phyloP scores from a whole-genome alignment of 2,329 filamentous ascomycete genomes.

The Aspergillus persii region DNA sequence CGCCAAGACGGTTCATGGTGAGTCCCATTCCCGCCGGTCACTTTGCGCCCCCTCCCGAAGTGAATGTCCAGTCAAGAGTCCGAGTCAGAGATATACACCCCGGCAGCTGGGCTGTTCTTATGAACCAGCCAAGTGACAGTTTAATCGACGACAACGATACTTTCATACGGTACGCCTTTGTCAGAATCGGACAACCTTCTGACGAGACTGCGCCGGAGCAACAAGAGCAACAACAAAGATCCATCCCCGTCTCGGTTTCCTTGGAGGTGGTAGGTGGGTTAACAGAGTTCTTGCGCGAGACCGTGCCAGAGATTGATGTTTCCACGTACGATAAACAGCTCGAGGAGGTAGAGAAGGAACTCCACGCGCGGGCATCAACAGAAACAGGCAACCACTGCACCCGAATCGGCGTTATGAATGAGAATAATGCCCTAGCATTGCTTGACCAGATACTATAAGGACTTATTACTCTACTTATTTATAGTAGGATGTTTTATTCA shows the following conservation, averaged over 20 bases:
- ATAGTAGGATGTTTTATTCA: too few species aligned
- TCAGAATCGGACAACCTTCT: constrained; percentile 7
- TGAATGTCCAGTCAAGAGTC: constrained; percentile 4
- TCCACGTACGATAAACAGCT: constrained; percentile 10
- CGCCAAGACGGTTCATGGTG: background rate
- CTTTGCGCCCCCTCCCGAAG: constrained; percentile 1
- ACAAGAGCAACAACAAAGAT: constrained; percentile 6
- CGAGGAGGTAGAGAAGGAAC: constrained; percentile 8
- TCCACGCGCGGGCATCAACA: background rate
- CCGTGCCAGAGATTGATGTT: constrained; percentile 7
- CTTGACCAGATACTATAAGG: background rate
- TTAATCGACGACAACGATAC: constrained; percentile 2
- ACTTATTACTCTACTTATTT: too few species aligned
- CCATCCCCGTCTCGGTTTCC: background rate
- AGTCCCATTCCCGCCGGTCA: constrained; percentile 12
- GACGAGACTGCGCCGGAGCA: constrained; percentile 9
- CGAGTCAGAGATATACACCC: constrained; percentile 6
- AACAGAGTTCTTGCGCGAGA: constrained; percentile 13
- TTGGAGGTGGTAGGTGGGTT: constrained; percentile 14
- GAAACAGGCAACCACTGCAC: background rate
- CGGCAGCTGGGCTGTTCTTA: constrained; percentile 13
- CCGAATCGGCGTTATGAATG: background rate
- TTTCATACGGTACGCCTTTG: constrained; percentile 16
- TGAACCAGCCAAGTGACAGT: constrained; percentile 4
- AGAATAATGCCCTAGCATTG: background rate